These are phyloP conservation scores for Trametes punicea DNA, from an alignment of 768 basidiomycete species.

Conservation along the genomic window DNA sequence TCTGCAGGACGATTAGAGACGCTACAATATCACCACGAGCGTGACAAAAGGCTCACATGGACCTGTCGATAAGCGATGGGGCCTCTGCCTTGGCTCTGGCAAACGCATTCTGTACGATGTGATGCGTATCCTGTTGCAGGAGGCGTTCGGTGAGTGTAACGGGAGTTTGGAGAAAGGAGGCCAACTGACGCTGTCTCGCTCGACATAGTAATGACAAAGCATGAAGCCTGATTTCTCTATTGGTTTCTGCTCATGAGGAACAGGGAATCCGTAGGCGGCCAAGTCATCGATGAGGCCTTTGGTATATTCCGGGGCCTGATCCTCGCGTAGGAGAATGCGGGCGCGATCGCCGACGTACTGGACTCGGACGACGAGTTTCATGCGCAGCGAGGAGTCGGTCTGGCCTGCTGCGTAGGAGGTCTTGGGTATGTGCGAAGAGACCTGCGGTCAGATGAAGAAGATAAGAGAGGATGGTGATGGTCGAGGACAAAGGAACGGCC, in stretches of 20 bases:
- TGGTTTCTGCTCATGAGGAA: slow-evolving; percentile 17
- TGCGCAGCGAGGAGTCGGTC: background rate
- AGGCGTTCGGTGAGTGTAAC: background rate
- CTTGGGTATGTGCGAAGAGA: background rate
- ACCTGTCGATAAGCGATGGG: background rate
- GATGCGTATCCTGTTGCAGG: slow-evolving; percentile 14
- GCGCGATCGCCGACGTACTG: slow-evolving; percentile 21
- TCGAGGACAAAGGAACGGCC: slow-evolving; percentile 4
- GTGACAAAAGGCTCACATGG: slow-evolving; percentile 13
- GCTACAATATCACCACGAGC: background rate
- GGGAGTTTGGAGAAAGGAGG: background rate
- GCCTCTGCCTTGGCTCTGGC: slow-evolving; percentile 9
- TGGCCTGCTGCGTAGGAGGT: background rate
- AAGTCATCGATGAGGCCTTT: slow-evolving; percentile 18
- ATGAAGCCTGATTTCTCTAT: slow-evolving; percentile 18
- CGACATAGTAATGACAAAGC: slow-evolving; percentile 15
- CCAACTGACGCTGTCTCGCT: slow-evolving; percentile 15
- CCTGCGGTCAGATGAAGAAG: no score
- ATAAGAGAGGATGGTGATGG: slow-evolving; percentile 5
- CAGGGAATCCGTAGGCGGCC: slow-evolving; percentile 9
- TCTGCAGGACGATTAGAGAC: background rate
- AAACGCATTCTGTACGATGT: slow-evolving; percentile 13
- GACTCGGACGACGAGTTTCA: slow-evolving; percentile 20
- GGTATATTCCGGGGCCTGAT: slow-evolving; percentile 16
- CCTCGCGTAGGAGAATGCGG: slow-evolving; percentile 13